Conservation (phyloP, 2,329 filamentous ascomycete genomes). For the Nothophaeocryptopus gaeumannii region DNA sequence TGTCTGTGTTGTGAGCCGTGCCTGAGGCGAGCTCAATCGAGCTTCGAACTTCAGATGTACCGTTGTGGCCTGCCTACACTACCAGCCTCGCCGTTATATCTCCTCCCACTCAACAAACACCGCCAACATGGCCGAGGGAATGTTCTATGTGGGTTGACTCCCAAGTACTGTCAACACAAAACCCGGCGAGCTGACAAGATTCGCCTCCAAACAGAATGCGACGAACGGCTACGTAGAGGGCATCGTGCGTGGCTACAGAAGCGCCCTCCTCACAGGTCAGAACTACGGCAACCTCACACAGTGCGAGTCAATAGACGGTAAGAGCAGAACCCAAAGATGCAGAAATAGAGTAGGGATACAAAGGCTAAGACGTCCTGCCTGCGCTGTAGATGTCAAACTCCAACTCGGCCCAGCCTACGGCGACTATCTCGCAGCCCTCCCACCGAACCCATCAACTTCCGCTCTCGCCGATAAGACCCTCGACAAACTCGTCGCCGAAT, state of each 20-base stretch:
- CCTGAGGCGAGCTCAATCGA: neutral
- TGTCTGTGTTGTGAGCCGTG: neutral
- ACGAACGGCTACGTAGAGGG: slow-evolving; percentile 84
- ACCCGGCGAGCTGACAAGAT: slow-evolving; percentile 16
- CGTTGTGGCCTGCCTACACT: too few species aligned
- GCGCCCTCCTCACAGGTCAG: slow-evolving; percentile 80
- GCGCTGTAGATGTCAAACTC: slow-evolving; percentile 81
- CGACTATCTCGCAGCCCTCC: slow-evolving; percentile 89
- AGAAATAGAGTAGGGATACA: too few species aligned
- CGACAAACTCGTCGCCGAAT: slow-evolving; percentile 96
- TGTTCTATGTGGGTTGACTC: slow-evolving; percentile 34
- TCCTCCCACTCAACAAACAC: neutral
- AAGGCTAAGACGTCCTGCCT: slow-evolving; percentile 16
- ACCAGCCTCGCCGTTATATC: too few species aligned
- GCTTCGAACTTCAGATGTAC: neutral
- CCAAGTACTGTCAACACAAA: slow-evolving; percentile 35
- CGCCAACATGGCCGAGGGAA: slow-evolving; percentile 43
- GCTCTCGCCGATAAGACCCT: slow-evolving; percentile 91
- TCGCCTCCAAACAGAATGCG: slow-evolving; percentile 46
- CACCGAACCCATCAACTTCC: slow-evolving; percentile 95
- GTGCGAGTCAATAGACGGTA: slow-evolving; percentile 96
- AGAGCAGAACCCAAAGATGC: slow-evolving; percentile 24
- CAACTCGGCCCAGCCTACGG: slow-evolving; percentile 96
- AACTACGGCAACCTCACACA: slow-evolving; percentile 96
- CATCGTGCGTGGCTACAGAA: slow-evolving; percentile 94